Evolutionary conservation across 169 alveolate genomes (phyloP), one percentile per base, ranked within the genome.

Genomic region (Cryptosporidium bovis): DNA sequence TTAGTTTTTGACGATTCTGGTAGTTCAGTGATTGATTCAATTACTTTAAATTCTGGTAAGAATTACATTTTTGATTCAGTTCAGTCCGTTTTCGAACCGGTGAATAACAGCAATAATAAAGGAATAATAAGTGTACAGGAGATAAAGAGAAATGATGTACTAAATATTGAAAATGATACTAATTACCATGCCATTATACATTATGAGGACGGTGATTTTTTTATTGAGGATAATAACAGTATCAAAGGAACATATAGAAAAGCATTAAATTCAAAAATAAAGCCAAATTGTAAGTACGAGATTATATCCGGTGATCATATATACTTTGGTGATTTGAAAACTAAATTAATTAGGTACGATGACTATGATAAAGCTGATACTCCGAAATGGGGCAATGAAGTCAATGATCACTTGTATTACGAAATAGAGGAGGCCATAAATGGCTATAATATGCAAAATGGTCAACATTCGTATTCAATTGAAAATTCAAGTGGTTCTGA

Each of bases 281-380:
- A 46, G 18, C 87, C 87, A 15, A 16, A 27, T 77, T 77, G 87
- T 20, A 77, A 77, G 31, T 77, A 77, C 40, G 87, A 77, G 48
- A 13, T 77, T 10, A 62, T 36, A 34, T 62, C 87, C 2, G 87
- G 87, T 0, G 69, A 56, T 0, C 64, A 40, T 7, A 24, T 77
- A 20, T 77, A 77, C 50, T 77, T 77, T 77, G 87, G 87, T 6
- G 64, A 77, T 58, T 24, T 77, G n/a, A 77, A 77, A 29, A 48
- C 71, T 13, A 77, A 77, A 50, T 31, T 77, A 77, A 77, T 77
- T 44, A 77, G 46, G 16, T 77, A 77, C 20, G 82, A 40, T 66
- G 71, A 77, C 16, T 46, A 36, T 58, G 87, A 77, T 3, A 13
- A 36, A 8, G 56, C 64, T 13, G 69, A 56, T 24, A 77, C 87